Conservation (phyloP, 2,329 filamentous ascomycete genomes). For the Tympanopsis confertula region DNA sequence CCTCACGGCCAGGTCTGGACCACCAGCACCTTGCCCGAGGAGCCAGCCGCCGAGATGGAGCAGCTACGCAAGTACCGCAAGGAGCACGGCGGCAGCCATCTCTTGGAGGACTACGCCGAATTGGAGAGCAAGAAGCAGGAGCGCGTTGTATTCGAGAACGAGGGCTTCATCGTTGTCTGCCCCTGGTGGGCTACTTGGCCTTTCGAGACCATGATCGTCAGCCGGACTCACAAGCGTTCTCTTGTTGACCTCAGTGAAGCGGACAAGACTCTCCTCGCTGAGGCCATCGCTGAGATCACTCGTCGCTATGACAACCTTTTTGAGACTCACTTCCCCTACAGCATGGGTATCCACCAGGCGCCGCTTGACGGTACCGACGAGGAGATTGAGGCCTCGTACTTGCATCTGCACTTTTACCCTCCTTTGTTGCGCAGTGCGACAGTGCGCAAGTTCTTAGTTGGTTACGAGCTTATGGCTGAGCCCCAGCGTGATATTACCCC, state of each 20-base stretch:
- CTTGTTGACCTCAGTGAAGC: conserved; percentile 49
- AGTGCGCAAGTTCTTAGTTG: conserved; percentile 64
- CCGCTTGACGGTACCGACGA: conserved; percentile 54
- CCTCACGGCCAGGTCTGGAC: conserved; percentile 68
- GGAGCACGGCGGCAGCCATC: conserved; percentile 44
- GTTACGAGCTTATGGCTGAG: conserved; percentile 63
- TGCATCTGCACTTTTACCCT: conserved; percentile 68
- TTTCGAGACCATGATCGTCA: conserved; percentile 63
- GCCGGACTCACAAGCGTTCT: conserved; percentile 52
- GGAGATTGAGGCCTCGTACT: conserved; percentile 55
- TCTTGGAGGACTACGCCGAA: conserved; percentile 57
- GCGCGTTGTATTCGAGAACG: conserved; percentile 58
- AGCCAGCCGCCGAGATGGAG: conserved; percentile 48
- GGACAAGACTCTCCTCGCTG: conserved; percentile 49
- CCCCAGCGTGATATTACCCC: conserved; percentile 68
- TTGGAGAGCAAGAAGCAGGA: conserved; percentile 55
- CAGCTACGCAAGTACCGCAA: conserved; percentile 51
- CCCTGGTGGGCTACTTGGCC: conserved; percentile 72
- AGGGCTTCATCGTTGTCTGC: conserved; percentile 53
- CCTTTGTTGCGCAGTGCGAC: conserved; percentile 60
- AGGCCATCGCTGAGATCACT: conserved; percentile 55
- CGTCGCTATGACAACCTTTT: conserved; percentile 66
- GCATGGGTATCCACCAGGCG: conserved; percentile 61
- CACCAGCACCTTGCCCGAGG: conserved; percentile 58
- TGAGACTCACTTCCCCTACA: conserved; percentile 66